These are phyloP conservation scores for Talaromyces rugulosus DNA, from an alignment of 2,329 filamentous ascomycete species.

Conservation along the genomic window DNA sequence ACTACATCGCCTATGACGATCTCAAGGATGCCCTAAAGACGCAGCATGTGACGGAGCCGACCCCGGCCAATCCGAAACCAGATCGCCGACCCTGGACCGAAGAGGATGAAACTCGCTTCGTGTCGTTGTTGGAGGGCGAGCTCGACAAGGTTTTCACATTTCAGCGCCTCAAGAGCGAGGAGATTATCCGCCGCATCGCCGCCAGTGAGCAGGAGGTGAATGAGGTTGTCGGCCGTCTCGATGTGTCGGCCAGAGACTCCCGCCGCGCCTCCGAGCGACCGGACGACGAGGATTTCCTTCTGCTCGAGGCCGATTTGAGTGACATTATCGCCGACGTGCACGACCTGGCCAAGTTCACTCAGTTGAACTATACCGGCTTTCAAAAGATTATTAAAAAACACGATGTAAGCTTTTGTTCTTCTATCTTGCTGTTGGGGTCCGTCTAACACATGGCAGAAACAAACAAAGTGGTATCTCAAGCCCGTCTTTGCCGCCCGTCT, in stretches of 20 bases:
- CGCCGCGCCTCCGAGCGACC: conserved; percentile 42
- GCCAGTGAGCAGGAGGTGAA: conserved; percentile 84
- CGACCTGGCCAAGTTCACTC: conserved; percentile 95
- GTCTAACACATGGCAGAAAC: conserved; percentile 87
- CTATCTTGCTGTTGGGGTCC: neutral
- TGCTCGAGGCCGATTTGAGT: conserved; percentile 90
- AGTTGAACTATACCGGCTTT: conserved; percentile 97
- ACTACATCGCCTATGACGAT: conserved; percentile 94
- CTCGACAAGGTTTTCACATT: conserved; percentile 97
- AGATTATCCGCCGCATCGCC: conserved; percentile 87
- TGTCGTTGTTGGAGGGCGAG: conserved; percentile 80
- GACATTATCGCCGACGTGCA: conserved; percentile 99
- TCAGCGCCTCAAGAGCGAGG: conserved; percentile 93
- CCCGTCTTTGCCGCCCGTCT: conserved; percentile 94
- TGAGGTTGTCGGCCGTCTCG: conserved; percentile 72
- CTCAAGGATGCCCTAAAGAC: conserved; percentile 83
- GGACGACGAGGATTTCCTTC: conserved; percentile 86
- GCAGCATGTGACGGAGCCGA: conserved; percentile 55
- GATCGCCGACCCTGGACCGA: conserved; percentile 72
- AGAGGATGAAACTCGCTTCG: conserved; percentile 85
- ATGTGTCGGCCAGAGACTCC: conserved; percentile 48
- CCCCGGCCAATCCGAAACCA: conserved; percentile 43
- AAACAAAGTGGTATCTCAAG: conserved; percentile 86
- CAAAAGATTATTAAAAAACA: conserved; percentile 99
- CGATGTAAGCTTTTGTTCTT: conserved; percentile 59